phyloP scores from a whole-genome alignment of 2,329 filamentous ascomycete genomes.

The Paramyrothecium sp. region DNA sequence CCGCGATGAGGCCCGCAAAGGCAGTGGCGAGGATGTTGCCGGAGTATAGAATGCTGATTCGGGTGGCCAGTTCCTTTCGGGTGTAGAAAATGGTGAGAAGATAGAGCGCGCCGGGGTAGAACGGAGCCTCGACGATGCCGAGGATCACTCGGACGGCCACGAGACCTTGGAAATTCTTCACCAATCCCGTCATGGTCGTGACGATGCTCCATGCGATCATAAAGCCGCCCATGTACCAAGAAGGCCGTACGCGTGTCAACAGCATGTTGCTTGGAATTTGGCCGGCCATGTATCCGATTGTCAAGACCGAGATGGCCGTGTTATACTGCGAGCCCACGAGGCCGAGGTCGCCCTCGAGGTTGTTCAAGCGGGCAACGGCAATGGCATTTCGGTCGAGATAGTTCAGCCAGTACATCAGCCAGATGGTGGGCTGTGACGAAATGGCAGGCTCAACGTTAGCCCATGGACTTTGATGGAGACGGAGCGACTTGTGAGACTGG shows the following conservation, averaged over 20 bases:
- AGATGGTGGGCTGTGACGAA: too few species aligned
- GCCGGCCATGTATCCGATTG: constrained; percentile 39
- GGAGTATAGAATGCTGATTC: constrained; percentile 56
- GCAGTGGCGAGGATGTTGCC: constrained; percentile 65
- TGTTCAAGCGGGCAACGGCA: constrained; percentile 30
- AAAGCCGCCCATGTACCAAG: constrained; percentile 30
- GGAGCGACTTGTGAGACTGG: too few species aligned
- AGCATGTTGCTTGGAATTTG: constrained; percentile 38
- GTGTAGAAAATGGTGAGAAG: constrained; percentile 54
- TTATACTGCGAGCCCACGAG: constrained; percentile 14
- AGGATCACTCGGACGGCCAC: constrained; percentile 43
- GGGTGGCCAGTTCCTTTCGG: constrained; percentile 58
- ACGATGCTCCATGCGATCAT: constrained; percentile 44
- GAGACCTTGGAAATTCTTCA: constrained; percentile 43
- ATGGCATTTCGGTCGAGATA: constrained; percentile 42
- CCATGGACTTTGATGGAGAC: too few species aligned
- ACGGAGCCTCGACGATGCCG: constrained; percentile 45
- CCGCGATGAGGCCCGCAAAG: constrained; percentile 63
- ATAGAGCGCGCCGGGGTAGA: constrained; percentile 48
- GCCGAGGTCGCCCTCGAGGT: constrained; percentile 14
- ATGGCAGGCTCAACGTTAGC: too few species aligned
- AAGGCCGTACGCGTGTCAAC: constrained; percentile 34
- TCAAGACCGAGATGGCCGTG: constrained; percentile 16
- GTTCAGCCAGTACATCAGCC: constrained; percentile 38
- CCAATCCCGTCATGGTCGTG: constrained; percentile 40